Evolutionary conservation across 2,329 filamentous ascomycete species (phyloP), one percentile per base, ranked within the genome.

Genomic region (Clarireedia homoeocarpa): DNA sequence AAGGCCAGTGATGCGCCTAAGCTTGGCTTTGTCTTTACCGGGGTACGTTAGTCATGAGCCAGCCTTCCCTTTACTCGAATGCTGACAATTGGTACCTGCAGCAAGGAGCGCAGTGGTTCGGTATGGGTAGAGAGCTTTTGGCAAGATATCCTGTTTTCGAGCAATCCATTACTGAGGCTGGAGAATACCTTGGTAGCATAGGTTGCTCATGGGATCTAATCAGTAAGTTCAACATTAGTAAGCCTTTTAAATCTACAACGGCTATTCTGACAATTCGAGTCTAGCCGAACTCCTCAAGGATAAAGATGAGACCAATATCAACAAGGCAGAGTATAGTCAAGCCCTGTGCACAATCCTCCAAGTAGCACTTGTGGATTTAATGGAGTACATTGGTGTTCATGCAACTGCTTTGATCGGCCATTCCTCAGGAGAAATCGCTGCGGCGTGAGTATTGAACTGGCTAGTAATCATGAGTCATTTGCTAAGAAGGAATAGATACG

Each of bases 321-420:
- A 59, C 15, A 30, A 77, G 59, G 36, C 56, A 4, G 45, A 53
- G 6, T 49, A 55, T 20, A 48, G 67, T 6, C 73, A 75, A 61
- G 72, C 74, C 56, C 63, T 72, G 67, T 74, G 70, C 58, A 75
- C 74, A 0, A 72, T 75, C 0, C 57, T 80, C 1, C 77, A 80
- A 61, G 64, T 80, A 14, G 53, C 70, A 1, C 62, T 79, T 1
- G 70, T 74, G 0, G 67, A 73, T 15, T 66, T 79, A 3, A 66
- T 79, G 0, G 26, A 69, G 23, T 70, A 71, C 1, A 75, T 70
- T 68, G 70, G 68, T 1, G 62, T 78, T 17, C 58, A 56, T 4
- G 71, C 74, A 0, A 48, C 59, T 0, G 68, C 65, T 1, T 72
- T 75, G 0, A 65, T 71, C 4, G 74, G 76, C 1, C 76, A 78